These are phyloP conservation scores for Dalbergia cultrata DNA, from an alignment of 306 rosid species.

Conservation along the genomic window DNA sequence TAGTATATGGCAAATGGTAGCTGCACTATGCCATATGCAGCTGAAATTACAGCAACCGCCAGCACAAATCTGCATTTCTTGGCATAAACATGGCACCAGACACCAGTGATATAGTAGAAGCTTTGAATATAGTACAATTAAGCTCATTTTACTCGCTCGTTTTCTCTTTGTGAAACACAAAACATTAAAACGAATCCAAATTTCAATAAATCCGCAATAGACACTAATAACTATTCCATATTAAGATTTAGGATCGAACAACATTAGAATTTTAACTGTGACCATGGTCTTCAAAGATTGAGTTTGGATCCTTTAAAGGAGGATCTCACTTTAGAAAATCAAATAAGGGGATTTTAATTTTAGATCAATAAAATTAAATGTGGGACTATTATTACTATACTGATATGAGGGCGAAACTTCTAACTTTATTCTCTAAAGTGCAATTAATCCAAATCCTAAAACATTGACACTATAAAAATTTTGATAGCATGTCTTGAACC, in stretches of 20 bases:
- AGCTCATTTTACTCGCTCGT: neutral
- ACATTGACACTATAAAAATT: too few relatives aligned
- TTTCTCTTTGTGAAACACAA: neutral
- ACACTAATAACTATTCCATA: neutral
- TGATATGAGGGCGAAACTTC: too few relatives aligned
- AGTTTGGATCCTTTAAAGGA: too few relatives aligned
- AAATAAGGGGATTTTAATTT: too few relatives aligned
- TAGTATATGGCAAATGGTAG: constrained; percentile 60
- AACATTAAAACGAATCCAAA: neutral
- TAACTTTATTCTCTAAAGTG: too few relatives aligned
- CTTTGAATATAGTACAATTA: neutral
- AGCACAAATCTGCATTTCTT: constrained; percentile 53
- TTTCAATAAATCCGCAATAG: neutral
- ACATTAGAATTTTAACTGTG: neutral
- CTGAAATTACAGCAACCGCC: constrained; percentile 55
- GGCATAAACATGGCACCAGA: neutral
- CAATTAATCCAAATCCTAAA: too few relatives aligned
- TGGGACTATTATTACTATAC: too few relatives aligned
- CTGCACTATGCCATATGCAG: constrained; percentile 59
- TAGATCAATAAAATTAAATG: too few relatives aligned
- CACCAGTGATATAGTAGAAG: neutral
- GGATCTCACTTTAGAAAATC: too few relatives aligned
- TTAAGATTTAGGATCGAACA: neutral
- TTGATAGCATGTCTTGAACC: too few relatives aligned
- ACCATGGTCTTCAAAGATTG: neutral